Conservation (phyloP, 192 early-diverging fungal genomes). For the Coemansia sp. region DNA sequence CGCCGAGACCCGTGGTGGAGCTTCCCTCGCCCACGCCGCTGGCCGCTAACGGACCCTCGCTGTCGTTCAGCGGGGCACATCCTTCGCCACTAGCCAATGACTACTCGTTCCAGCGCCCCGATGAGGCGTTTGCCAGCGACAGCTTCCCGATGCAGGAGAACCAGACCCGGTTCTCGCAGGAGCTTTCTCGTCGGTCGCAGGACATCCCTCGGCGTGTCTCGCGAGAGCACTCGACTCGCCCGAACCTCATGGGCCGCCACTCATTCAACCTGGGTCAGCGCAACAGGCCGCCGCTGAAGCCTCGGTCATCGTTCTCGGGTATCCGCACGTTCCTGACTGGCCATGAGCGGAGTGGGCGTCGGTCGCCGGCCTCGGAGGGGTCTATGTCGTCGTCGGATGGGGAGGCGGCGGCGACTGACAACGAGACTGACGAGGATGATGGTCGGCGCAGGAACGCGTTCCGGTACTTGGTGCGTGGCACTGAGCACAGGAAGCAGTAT, state of each 20-base stretch:
- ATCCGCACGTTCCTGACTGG: conserved; percentile 30
- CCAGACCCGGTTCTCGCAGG: conserved; percentile 22
- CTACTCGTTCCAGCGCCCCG: conserved; percentile 48
- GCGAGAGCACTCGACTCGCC: conserved; percentile 14
- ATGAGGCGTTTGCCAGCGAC: conserved; percentile 46
- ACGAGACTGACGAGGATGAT: conserved; percentile 18
- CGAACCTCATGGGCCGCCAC: conserved; percentile 18
- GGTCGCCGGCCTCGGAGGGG: neutral
- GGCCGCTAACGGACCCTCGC: conserved; percentile 5
- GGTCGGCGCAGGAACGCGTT: conserved; percentile 40
- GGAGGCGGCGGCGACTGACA: conserved; percentile 16
- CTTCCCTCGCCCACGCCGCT: conserved; percentile 11
- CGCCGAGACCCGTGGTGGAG: neutral
- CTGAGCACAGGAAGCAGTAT: conserved; percentile 53
- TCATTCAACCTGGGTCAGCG: conserved; percentile 36
- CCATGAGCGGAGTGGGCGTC: conserved; percentile 4
- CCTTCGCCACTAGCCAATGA: conserved; percentile 15
- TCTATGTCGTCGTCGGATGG: conserved; percentile 28
- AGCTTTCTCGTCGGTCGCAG: conserved; percentile 36
- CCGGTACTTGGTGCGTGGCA: conserved; percentile 52
- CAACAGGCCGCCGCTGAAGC: conserved; percentile 14
- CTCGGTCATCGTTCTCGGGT: conserved; percentile 40
- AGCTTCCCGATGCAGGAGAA: conserved; percentile 51
- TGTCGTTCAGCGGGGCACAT: conserved; percentile 24
- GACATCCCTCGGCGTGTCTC: conserved; percentile 4